Evolutionary conservation across 2,329 filamentous ascomycete species (phyloP), one percentile per base, ranked within the genome.

Genomic region (Colletotrichum sp.): DNA sequence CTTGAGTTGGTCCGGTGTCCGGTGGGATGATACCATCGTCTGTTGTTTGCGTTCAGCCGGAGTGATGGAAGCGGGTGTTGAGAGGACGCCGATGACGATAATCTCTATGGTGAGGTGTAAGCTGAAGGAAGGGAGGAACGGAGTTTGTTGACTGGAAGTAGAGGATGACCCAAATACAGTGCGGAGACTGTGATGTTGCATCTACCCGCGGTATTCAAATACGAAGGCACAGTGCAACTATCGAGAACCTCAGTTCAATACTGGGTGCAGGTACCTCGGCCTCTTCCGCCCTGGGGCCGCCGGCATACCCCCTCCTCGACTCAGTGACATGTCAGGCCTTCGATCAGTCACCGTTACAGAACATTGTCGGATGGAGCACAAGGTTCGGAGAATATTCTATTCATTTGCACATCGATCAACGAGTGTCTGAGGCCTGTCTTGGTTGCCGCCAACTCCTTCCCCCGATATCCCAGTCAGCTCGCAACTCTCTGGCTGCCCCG

Each of bases 291-390:
- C 11, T 22, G 44, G 2, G 44, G 44, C 6, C 6, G 11, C 44
- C 6, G 44, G 44, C 44, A 52, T 52, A 12, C n/a, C 32, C 28
- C 27, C 16, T 28, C 34, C 32, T n/a, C n/a, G 9, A 44, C 28
- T n/a, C 39, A 48, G 39, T n/a, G 68, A 60, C 13, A n/a, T 36
- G 48, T 30, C 25, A 34, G 60, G 6, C 32, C 57, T 57, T 48
- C 39, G 52, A 22, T 68, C 69, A 72, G 19, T 48, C 28, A 32
- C 16, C 57, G 73, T 75, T 57, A 68, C 63, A 72, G 55, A 30
- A 19, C n/a, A 9, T 34, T 22, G 28, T 60, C n/a, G 7, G 28
- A 70, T 44, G 19, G 22, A 64, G 52, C 68, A 57, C 36, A 66
- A 63, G 30, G 61, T 63, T 74, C 36, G 52, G 61, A 66, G 44